These are phyloP conservation scores for Clathrospora elynae DNA, from an alignment of 2,329 filamentous ascomycete species.

Conservation along the genomic window DNA sequence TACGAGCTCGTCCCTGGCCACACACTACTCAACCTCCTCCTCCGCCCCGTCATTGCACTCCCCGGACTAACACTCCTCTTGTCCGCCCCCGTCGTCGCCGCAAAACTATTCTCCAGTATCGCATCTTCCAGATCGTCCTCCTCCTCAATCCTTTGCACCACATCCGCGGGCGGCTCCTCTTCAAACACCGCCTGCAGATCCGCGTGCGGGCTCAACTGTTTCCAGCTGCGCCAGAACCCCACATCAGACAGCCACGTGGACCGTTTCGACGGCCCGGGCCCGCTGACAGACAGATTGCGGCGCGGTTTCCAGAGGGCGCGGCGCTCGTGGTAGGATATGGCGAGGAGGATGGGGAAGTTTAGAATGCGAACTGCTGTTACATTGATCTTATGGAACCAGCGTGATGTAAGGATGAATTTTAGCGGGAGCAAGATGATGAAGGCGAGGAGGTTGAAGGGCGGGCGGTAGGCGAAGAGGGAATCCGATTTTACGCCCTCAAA, in stretches of 20 bases:
- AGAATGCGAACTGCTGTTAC: slow-evolving; percentile 74
- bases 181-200: slow-evolving; percentile 77
- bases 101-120: slow-evolving; percentile 50
- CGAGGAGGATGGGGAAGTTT: slow-evolving; percentile 74
- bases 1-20: slow-evolving; percentile 36
- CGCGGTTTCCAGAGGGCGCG: slow-evolving; percentile 67
- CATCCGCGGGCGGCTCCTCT: slow-evolving; percentile 66
- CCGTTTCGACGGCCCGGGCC: slow-evolving; percentile 47
- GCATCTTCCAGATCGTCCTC: slow-evolving; percentile 56
- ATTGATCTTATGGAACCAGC: slow-evolving; percentile 91
- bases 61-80: slow-evolving; percentile 41
- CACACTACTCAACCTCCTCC: slow-evolving; percentile 45
- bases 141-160: slow-evolving; percentile 56
- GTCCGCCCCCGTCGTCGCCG: slow-evolving; percentile 19
- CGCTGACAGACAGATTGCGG: slow-evolving; percentile 31
- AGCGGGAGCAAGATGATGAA: slow-evolving; percentile 75
- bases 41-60: slow-evolving; percentile 34
- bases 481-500: slow-evolving; percentile 87
- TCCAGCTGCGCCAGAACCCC: slow-evolving; percentile 62
- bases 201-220: slow-evolving; percentile 69
- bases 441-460: slow-evolving; percentile 82
- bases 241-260: slow-evolving; percentile 54
- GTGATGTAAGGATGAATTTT: slow-evolving; percentile 75
- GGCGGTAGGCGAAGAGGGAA: slow-evolving; percentile 79
- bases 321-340: slow-evolving; percentile 74